These are phyloP conservation scores for Vigna hirtella DNA, from an alignment of 306 rosid genomes.

Conservation along the genomic window DNA sequence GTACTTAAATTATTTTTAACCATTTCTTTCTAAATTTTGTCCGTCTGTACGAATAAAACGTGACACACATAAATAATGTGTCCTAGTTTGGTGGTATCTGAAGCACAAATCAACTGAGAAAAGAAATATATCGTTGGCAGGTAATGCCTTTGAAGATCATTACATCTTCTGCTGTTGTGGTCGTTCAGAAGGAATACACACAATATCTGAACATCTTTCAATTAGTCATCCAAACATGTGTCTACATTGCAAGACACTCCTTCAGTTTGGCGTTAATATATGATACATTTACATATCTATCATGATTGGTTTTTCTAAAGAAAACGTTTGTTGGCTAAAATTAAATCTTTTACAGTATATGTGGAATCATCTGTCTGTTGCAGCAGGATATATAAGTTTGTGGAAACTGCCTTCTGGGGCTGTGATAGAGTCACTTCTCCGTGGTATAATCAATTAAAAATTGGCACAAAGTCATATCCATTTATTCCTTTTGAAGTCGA, in stretches of 20 bases:
- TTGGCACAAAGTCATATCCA: slow-evolving; percentile 14
- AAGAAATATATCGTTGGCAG: neutral
- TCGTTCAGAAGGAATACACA: neutral
- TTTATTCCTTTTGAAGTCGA: slow-evolving; percentile 5
- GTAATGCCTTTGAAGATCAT: neutral
- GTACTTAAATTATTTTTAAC: no score
- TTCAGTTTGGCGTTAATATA: slow-evolving; percentile 1
- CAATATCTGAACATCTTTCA: neutral
- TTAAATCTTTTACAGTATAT: neutral
- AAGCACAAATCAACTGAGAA: slow-evolving; percentile 1
- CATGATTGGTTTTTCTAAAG: slow-evolving; percentile 6
- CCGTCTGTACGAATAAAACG: slow-evolving; percentile 35
- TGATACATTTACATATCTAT: neutral
- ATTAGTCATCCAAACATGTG: slow-evolving; percentile 5
- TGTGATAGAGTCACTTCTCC: slow-evolving; percentile 1
- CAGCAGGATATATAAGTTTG: neutral
- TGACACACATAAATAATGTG: slow-evolving; percentile 36
- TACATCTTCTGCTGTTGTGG: neutral
- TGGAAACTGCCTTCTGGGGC: slow-evolving; percentile 7
- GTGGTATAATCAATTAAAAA: neutral
- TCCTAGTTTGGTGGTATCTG: slow-evolving; percentile 4
- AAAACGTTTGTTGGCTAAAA: neutral
- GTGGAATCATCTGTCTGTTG: slow-evolving; percentile 3
- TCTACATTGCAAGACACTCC: neutral
- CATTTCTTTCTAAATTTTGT: slow-evolving; percentile 14